Conservation (phyloP, 305 asterid species). For the Ruellia speciosa region DNA sequence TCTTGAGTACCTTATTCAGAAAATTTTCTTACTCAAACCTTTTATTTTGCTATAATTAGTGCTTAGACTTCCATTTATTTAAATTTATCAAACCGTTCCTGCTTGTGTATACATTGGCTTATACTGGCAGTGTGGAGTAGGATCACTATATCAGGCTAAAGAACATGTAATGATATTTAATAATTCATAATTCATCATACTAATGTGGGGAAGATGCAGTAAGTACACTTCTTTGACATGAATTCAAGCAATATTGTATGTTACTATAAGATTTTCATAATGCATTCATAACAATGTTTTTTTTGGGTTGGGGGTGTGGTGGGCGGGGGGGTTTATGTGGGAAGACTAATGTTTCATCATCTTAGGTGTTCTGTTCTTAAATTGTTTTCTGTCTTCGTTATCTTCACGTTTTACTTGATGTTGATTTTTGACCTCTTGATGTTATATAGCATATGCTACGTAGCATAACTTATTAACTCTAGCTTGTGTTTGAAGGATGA, state of each 20-base stretch:
- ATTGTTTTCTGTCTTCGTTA: too few relatives aligned
- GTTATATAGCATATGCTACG: too few relatives aligned
- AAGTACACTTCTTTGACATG: neutral
- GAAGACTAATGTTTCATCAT: too few relatives aligned
- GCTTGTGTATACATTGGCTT: neutral
- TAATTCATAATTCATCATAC: neutral
- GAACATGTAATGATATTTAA: neutral
- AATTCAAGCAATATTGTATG: constrained; percentile 1
- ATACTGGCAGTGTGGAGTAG: neutral
- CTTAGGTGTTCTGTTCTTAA: too few relatives aligned
- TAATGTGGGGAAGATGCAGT: neutral
- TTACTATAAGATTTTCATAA: neutral
- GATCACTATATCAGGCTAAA: neutral
- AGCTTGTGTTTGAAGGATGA: too few relatives aligned
- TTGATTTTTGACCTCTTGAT: too few relatives aligned
- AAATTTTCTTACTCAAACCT: neutral
- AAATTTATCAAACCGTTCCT: neutral
- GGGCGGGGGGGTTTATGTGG: too few relatives aligned
- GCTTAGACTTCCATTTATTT: neutral
- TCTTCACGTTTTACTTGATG: too few relatives aligned
- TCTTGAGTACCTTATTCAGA: neutral
- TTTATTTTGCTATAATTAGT: neutral
- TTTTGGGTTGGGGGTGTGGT: too few relatives aligned
- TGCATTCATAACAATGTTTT: too few relatives aligned
- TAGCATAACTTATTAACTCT: too few relatives aligned